phyloP scores from a whole-genome alignment of 805 yeast species.

The Tetrapisispora arboricola region DNA sequence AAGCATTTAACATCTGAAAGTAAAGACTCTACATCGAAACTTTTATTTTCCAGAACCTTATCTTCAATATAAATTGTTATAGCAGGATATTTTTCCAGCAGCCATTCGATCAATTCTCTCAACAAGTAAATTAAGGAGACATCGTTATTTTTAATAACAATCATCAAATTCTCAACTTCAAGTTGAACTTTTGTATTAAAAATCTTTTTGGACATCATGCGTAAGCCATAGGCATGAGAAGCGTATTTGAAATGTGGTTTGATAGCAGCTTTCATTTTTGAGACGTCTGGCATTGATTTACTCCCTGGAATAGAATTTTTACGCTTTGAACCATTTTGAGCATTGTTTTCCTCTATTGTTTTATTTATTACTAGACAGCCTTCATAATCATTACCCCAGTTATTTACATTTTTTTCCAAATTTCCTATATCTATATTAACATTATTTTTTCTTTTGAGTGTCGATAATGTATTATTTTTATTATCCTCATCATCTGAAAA shows the following conservation, averaged over 20 bases:
- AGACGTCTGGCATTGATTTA: constrained; percentile 4
- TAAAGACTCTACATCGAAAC: constrained; percentile 53
- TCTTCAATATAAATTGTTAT: constrained; percentile 63
- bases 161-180: constrained; percentile 59
- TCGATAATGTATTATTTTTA: neutral
- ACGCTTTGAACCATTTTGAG: neutral
- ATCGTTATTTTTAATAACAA: constrained; percentile 86
- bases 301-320: neutral
- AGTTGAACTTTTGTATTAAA: constrained; percentile 62
- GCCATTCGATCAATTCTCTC: constrained; percentile 72
- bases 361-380: constrained; percentile 3
- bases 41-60: constrained; percentile 46
- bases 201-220: constrained; percentile 62
- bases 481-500: neutral
- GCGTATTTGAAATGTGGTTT: constrained; percentile 60
- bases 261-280: constrained; percentile 2
- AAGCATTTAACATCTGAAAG: constrained; percentile 35
- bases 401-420: neutral
- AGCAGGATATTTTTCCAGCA: constrained; percentile 35
- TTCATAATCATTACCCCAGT: neutral
- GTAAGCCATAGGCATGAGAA: constrained; percentile 71
- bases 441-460: neutral
- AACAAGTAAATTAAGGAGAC: constrained; percentile 66
- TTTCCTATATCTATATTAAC: neutral
- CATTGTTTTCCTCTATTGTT: neutral